phyloP scores from a whole-genome alignment of 192 early-diverging fungal species.

The Blastocladiella britannica region DNA sequence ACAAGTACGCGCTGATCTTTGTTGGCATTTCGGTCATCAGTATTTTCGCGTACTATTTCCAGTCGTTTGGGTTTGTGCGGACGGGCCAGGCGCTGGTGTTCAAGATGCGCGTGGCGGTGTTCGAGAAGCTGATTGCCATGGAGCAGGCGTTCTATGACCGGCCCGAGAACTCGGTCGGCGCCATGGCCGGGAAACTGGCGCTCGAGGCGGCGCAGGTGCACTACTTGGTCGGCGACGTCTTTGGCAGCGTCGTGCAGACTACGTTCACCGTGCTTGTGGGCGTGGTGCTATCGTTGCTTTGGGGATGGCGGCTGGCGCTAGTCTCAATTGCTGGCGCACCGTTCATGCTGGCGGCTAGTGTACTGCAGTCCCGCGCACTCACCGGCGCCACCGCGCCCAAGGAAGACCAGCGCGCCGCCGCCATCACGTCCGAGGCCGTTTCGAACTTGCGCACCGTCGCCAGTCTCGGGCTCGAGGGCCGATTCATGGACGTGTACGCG shows the following conservation, averaged over 20 bases:
- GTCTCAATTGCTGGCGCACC: slow-evolving; percentile 44
- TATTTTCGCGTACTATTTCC: slow-evolving; percentile 27
- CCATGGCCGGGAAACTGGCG: slow-evolving; percentile 43
- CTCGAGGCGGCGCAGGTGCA: slow-evolving; percentile 35
- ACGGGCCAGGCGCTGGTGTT: slow-evolving; percentile 41
- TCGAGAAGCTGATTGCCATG: slow-evolving; percentile 42
- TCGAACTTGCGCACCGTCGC: slow-evolving; percentile 69
- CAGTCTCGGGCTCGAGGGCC: slow-evolving; percentile 45
- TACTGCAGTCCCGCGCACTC: slow-evolving; percentile 26
- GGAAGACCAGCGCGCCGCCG: slow-evolving; percentile 54
- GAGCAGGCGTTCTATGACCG: slow-evolving; percentile 56
- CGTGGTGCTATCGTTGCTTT: slow-evolving; percentile 40
- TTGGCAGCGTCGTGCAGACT: slow-evolving; percentile 11
- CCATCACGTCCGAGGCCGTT: slow-evolving; percentile 70
- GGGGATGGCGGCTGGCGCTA: slow-evolving; percentile 64
- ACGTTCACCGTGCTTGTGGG: slow-evolving; percentile 14
- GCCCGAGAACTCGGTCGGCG: slow-evolving; percentile 44
- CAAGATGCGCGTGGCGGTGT: slow-evolving; percentile 34
- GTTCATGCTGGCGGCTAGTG: slow-evolving; percentile 25
- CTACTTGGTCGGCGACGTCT: slow-evolving; percentile 8
- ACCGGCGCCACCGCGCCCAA: slow-evolving; percentile 37
- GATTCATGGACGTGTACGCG: slow-evolving; percentile 47
- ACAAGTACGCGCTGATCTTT: slow-evolving; percentile 7
- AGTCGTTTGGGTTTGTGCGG: slow-evolving; percentile 30
- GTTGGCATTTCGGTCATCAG: slow-evolving; percentile 22